Evolutionary conservation across 1,284 basidiomycete species (phyloP), one percentile per base, ranked within the genome.

Genomic region (Cutaneotrichosporon sp.): DNA sequence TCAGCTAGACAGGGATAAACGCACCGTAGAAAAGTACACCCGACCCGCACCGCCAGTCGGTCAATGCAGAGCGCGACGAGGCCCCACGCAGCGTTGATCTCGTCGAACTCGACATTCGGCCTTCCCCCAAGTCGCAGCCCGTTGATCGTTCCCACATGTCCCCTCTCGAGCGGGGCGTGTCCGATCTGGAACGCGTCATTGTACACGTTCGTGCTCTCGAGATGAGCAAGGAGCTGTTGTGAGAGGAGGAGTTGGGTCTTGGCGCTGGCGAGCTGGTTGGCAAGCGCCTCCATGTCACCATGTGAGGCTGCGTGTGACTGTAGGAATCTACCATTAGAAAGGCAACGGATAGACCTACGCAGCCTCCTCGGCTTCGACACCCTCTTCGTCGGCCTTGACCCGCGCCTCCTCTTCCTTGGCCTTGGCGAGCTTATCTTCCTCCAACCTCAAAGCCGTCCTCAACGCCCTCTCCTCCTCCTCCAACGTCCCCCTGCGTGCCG

Each of bases 21-120:
- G 70, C 78, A 93, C 92, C 87, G 87, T 72, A 91, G 88, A 72
- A 97, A 95, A 1, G 86, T 87, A 76, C 88, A 92, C 62, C 91
- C 92, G 10, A 97, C 85, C 77, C 95, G 96, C 63, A 89, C 85
- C 4, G 92, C 91, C 58, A 99, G 86, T 5, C 93, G 93, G 72
- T 95, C 91, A 16, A 99, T 83, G 60, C 98, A 84, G 22, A 99
- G 83, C n/a, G 96, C 84, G 0, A 93, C 92, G 75, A 98, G 91
- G 0, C 97, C 97, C 93, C 96, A 97, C 4, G 97, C 97, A 6
- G 97, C 97, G 76, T 99, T 99, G 79, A 99, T 95, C 81, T 99
- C 97, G 6, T 91, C 87, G 95, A 96, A 99, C 75, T 98, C 96
- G 32, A 99, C 92, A 86, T 91, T 71, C 0, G 73, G 88, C 11